Conservation (phyloP, 257 asterid genomes). For the Avicennia marina region DNA sequence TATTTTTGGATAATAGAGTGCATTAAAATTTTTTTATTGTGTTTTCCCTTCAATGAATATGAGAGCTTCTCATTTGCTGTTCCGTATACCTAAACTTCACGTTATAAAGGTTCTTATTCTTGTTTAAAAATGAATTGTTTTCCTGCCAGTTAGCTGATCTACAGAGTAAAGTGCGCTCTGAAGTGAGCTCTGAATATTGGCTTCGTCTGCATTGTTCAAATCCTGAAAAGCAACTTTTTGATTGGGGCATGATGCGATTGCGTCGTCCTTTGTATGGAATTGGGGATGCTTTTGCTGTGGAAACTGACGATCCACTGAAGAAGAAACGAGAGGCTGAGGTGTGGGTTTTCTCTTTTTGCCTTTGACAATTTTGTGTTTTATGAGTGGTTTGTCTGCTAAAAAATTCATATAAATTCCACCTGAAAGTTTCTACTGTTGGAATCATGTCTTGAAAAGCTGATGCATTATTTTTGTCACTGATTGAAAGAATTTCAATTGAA, state of each 20-base stretch:
- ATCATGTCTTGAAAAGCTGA: conserved; percentile 2
- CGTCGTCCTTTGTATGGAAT: conserved; percentile 84
- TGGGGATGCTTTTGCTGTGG: conserved; percentile 89
- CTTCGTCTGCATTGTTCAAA: conserved; percentile 78
- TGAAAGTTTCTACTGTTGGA: not conserved
- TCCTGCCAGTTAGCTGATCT: conserved; percentile 67
- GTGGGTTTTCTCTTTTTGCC: conserved; percentile 1
- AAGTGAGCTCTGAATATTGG: conserved; percentile 94
- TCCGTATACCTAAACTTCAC: conserved; percentile 12
- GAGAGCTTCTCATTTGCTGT: not conserved
- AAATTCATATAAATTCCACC: conserved; percentile 6
- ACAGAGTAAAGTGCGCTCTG: conserved; percentile 78
- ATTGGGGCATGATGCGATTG: conserved; percentile 97
- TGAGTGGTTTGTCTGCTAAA: conserved; percentile 2
- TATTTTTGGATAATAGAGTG: no score
- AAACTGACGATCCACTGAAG: conserved; percentile 86
- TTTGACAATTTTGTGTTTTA: not conserved
- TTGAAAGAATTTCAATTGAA: conserved; percentile 11
- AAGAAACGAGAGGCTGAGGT: conserved; percentile 97
- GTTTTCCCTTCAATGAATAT: not conserved
- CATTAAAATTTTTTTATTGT: no score
- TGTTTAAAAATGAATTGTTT: conserved; percentile 20
- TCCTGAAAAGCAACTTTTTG: conserved; percentile 91
- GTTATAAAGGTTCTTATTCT: conserved; percentile 6
- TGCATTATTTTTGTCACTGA: conserved; percentile 5